Percentiles rank a stretch among this genome's conserved stretches.
Evolutionary conservation across 208 protist species (phyloP).

Genomic region (Trypanosoma melophagium): DNA sequence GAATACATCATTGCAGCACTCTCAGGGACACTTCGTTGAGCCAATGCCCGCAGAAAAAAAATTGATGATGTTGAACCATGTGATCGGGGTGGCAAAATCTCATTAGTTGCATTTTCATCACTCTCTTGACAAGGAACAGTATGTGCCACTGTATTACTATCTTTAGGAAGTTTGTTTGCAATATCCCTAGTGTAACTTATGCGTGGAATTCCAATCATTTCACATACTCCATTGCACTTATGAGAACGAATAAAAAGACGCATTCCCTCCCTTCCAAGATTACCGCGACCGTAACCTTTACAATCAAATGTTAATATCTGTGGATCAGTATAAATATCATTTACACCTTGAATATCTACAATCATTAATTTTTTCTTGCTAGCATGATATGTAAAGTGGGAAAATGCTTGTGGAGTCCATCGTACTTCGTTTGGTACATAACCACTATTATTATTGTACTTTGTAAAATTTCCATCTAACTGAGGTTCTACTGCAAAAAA

Average conservation of each 20-base stretch:
- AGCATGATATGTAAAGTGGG: slow-evolving; percentile 87
- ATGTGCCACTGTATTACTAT: background rate
- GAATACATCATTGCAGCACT: too few species aligned
- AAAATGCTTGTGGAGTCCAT: slow-evolving; percentile 89
- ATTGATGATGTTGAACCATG: background rate
- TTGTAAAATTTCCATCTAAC: slow-evolving; percentile 76
- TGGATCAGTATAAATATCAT: slow-evolving; percentile 90
- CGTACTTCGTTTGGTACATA: slow-evolving; percentile 67
- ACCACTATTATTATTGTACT: slow-evolving; percentile 92
- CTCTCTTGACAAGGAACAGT: background rate
- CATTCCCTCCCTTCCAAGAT: slow-evolving; percentile 79
- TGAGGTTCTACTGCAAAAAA: slow-evolving; percentile 75
- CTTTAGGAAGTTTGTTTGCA: background rate
- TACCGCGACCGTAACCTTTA: slow-evolving; percentile 76
- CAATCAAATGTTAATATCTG: slow-evolving; percentile 86
- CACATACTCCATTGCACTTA: slow-evolving; percentile 85
- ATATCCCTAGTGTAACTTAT: slow-evolving; percentile 28
- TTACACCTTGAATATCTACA: slow-evolving; percentile 89
- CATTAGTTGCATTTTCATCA: background rate
- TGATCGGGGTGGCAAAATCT: slow-evolving; percentile 13
- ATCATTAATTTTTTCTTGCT: slow-evolving; percentile 72
- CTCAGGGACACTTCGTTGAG: background rate
- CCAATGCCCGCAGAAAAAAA: background rate
- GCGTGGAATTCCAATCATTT: slow-evolving; percentile 46
- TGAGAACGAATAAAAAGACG: slow-evolving; percentile 70